These are phyloP conservation scores for Brasilioporus rufonigricans DNA, from an alignment of 768 basidiomycete genomes.

Conservation along the genomic window DNA sequence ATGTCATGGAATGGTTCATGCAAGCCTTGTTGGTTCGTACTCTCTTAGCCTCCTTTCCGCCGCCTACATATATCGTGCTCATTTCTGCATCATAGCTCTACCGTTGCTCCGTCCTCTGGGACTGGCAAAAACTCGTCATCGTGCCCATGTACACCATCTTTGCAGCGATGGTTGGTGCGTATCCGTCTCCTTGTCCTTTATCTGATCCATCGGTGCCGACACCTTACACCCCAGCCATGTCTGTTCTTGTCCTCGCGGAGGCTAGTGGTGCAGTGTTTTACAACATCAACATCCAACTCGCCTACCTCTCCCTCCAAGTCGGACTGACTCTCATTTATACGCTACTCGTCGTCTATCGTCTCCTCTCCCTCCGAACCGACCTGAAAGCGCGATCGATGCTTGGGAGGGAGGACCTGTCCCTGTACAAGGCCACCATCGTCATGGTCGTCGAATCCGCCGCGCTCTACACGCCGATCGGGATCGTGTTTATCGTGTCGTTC, in stretches of 20 bases:
- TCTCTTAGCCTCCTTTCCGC: not conserved
- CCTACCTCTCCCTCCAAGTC: slow-evolving; percentile 27
- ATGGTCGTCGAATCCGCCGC: slow-evolving; percentile 38
- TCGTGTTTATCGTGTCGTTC: slow-evolving; percentile 33
- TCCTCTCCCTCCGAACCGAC: slow-evolving; percentile 6
- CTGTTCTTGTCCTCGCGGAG: slow-evolving; percentile 11
- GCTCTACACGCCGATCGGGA: slow-evolving; percentile 21
- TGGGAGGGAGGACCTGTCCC: slow-evolving; percentile 4
- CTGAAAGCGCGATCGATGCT: slow-evolving; percentile 8
- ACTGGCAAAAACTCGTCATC: slow-evolving; percentile 8
- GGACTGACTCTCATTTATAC: slow-evolving; percentile 29
- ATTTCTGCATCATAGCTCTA: not conserved
- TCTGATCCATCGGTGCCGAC: not conserved
- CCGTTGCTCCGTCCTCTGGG: slow-evolving; percentile 14
- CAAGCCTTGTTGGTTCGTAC: slow-evolving; percentile 19
- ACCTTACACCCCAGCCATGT: slow-evolving; percentile 1
- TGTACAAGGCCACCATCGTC: slow-evolving; percentile 26
- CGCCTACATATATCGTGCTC: not conserved
- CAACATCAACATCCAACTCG: slow-evolving; percentile 4
- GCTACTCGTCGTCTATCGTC: slow-evolving; percentile 27
- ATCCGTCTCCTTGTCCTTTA: not conserved
- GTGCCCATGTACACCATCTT: slow-evolving; percentile 11
- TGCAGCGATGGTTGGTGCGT: slow-evolving; percentile 1
- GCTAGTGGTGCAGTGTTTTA: slow-evolving; percentile 12
- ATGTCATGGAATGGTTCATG: slow-evolving; percentile 30